Conservation (phyloP, 148 eudicot genomes). For the Amaranthus palmeri region DNA sequence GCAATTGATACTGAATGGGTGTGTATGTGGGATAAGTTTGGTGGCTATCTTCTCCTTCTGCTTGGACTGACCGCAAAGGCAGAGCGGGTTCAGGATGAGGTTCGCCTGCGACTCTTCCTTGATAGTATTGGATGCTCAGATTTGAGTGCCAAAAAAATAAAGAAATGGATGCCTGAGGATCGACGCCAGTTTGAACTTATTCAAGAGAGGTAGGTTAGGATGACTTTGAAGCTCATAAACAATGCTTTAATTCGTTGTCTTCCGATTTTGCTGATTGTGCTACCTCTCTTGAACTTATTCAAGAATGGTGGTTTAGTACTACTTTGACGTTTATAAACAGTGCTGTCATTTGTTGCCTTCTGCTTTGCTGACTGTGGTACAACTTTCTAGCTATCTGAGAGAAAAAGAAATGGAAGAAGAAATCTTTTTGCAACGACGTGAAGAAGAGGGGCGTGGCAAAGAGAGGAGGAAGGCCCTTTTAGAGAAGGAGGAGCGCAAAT, state of each 20-base stretch:
- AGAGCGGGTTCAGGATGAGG: conserved; percentile 99
- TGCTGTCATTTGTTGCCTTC: background rate
- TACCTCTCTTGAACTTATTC: conserved; percentile 61
- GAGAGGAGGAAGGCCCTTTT: conserved; percentile 96
- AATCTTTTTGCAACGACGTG: conserved; percentile 94
- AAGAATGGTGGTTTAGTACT: conserved; percentile 64
- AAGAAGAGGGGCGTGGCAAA: conserved; percentile 99
- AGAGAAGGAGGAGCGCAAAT: conserved; percentile 98
- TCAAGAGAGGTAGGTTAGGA: conserved; percentile 77
- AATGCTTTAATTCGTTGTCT: conserved; percentile 4
- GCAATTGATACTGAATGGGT: conserved; percentile 99
- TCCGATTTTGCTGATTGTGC: conserved; percentile 9
- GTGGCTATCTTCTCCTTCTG: conserved; percentile 96
- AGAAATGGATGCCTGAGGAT: conserved; percentile 99
- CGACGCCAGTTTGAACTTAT: conserved; percentile 93
- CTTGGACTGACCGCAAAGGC: conserved; percentile 97
- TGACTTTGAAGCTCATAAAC: conserved; percentile 1
- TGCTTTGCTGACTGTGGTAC: conserved; percentile 12
- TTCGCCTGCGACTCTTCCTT: conserved; percentile 91
- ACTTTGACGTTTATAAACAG: background rate
- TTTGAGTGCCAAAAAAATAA: conserved; percentile 94
- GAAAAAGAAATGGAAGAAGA: conserved; percentile 99
- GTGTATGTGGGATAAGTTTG: conserved; percentile 99
- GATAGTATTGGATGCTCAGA: conserved; percentile 97
- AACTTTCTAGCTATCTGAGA: conserved; percentile 66